Conservation (phyloP, 352 stramenopile species). For the Pythium aquatile region DNA sequence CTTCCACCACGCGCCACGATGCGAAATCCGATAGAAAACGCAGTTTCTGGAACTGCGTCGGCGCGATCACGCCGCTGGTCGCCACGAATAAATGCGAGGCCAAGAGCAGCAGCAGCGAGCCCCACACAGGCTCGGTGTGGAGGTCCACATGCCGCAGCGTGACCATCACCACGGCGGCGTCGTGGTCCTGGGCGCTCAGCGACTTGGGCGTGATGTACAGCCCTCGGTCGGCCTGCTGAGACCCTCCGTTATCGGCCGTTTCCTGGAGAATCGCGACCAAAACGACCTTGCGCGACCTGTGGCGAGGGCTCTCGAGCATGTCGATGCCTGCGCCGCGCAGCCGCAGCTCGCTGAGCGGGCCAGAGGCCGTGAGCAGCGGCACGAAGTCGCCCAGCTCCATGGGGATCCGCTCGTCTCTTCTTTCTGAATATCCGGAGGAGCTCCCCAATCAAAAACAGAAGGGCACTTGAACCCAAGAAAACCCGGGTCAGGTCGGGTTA, state of each 20-base stretch:
- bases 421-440: not conserved
- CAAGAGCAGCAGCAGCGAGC: constrained; percentile 55
- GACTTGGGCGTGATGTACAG: constrained; percentile 52
- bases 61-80: constrained; percentile 35
- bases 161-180: constrained; percentile 48
- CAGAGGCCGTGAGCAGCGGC: constrained; percentile 54
- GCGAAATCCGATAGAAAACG: constrained; percentile 51
- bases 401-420: not conserved
- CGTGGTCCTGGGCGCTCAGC: constrained; percentile 45
- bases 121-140: constrained; percentile 54
- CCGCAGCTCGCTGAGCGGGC: constrained; percentile 30
- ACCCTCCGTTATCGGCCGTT: constrained; percentile 18
- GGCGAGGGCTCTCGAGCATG: constrained; percentile 45
- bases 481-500: constrained; percentile 1
- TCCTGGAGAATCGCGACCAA: constrained; percentile 54
- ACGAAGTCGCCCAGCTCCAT: constrained; percentile 39
- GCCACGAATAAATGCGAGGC: constrained; percentile 58
- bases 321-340: constrained; percentile 47
- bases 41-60: constrained; percentile 41
- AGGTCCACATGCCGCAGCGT: constrained; percentile 55
- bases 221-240: constrained; percentile 34
- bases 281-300: constrained; percentile 49
- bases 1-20: constrained; percentile 42
- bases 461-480: not conserved
- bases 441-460: constrained; percentile 5